phyloP scores from a whole-genome alignment of 495 filamentous ascomycete genomes.

The Tuber magnatum region DNA sequence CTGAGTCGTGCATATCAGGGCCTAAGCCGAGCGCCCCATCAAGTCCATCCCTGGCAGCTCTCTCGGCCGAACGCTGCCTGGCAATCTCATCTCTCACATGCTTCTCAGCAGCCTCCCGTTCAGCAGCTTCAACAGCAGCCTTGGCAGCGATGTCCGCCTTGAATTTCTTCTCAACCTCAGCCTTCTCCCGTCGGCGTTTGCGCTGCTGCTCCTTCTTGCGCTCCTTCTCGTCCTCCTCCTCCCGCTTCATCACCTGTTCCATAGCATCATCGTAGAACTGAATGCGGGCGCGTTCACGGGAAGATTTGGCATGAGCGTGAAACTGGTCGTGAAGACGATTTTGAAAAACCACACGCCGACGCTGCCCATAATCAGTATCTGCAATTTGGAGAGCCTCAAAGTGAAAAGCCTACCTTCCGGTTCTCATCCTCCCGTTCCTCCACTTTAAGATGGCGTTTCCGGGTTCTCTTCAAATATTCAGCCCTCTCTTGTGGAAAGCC shows the following conservation, averaged over 20 bases:
- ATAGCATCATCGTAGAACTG: conserved; percentile 62
- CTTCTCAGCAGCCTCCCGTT: conserved; percentile 82
- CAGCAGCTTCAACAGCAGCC: conserved; percentile 66
- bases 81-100: conserved; percentile 71
- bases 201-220: conserved; percentile 99
- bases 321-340: conserved; percentile 50
- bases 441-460: conserved; percentile 57
- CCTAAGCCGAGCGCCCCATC: conserved; percentile 64
- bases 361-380: conserved; percentile 42
- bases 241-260: conserved; percentile 77
- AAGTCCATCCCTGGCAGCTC: conserved; percentile 59
- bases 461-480: conserved; percentile 33
- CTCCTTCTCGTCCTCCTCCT: conserved; percentile 91
- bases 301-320: conserved; percentile 49
- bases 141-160: conserved; percentile 70
- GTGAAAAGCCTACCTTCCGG: conserved; percentile 49
- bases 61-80: conserved; percentile 54
- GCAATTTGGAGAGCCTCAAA: conserved; percentile 17
- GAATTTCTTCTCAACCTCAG: conserved; percentile 77
- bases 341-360: conserved; percentile 48
- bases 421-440: conserved; percentile 52
- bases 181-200: conserved; percentile 93
- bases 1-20: conserved; percentile 58
- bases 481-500: conserved; percentile 29
- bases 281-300: conserved; percentile 51